Percentiles rank a stretch among this genome's conserved stretches.
Conservation (phyloP, 1,284 basidiomycete species). For the Ceratobasidium sp. region DNA sequence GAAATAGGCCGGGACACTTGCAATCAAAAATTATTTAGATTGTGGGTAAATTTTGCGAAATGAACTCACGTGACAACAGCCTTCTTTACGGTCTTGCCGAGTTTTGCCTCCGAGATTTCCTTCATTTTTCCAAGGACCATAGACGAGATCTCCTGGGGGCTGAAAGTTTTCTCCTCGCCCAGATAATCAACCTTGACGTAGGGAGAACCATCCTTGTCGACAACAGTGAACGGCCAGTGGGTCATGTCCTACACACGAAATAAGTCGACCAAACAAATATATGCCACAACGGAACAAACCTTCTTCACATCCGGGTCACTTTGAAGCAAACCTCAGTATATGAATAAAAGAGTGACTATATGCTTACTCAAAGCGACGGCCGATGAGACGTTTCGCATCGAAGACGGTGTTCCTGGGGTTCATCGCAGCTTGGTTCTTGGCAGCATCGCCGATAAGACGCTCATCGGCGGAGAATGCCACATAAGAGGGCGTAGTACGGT, state of each 20-base stretch:
- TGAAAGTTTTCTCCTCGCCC: conserved; percentile 83
- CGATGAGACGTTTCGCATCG: conserved; percentile 97
- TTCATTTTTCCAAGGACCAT: conserved; percentile 99
- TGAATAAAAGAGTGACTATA: conserved; percentile 15
- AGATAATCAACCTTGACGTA: conserved; percentile 66
- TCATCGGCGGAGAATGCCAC: conserved; percentile 98
- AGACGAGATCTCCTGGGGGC: conserved; percentile 84
- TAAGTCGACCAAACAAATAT: conserved; percentile 22
- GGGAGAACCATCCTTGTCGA: conserved; percentile 67
- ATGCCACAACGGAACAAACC: conserved; percentile 56
- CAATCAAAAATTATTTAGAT: conserved; percentile 38
- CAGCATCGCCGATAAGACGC: conserved; percentile 98
- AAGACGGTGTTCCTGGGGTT: conserved; percentile 96
- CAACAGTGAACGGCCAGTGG: conserved; percentile 78
- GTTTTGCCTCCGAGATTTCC: conserved; percentile 75
- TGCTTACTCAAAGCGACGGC: conserved; percentile 62
- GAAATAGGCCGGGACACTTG: conserved; percentile 77
- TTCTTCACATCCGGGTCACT: conserved; percentile 89
- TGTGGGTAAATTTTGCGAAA: conserved; percentile 44
- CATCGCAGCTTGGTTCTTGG: conserved; percentile 98
- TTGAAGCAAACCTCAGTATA: conserved; percentile 9
- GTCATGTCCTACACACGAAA: conserved; percentile 70
- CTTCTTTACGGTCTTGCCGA: conserved; percentile 71
- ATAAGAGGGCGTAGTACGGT: conserved; percentile 98
- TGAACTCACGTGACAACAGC: conserved; percentile 65